Percentiles rank a stretch among this genome's conserved stretches.
phyloP scores from a whole-genome alignment of 352 stramenopile species.

The Thalassiosira exigua region DNA sequence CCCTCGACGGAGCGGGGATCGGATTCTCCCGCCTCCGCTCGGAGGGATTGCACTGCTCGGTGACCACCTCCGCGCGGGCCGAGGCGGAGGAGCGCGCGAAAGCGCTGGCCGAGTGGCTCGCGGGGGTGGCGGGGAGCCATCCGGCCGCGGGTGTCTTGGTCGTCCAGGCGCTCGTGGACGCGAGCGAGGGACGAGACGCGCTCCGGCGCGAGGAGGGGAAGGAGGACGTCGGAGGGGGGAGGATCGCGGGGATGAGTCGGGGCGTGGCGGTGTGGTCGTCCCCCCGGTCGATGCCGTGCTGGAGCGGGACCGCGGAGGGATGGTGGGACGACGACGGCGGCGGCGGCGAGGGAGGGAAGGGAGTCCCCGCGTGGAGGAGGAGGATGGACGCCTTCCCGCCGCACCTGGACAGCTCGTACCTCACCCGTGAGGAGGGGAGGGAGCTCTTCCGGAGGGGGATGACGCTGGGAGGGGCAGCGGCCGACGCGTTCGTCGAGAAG shows the following conservation, averaged over 20 bases:
- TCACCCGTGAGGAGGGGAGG: constrained; percentile 76
- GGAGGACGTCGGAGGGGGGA: not conserved
- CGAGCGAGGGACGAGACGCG: constrained; percentile 61
- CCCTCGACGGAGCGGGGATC: constrained; percentile 57
- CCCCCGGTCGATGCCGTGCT: constrained; percentile 74
- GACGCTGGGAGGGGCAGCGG: constrained; percentile 23
- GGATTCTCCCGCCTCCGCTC: constrained; percentile 74
- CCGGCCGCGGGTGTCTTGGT: constrained; percentile 76
- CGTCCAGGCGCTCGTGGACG: constrained; percentile 81
- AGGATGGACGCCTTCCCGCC: constrained; percentile 79
- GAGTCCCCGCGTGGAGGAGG: constrained; percentile 53
- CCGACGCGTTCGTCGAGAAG: constrained; percentile 58
- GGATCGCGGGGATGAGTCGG: constrained; percentile 30
- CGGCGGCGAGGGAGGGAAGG: constrained; percentile 4
- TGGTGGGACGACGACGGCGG: constrained; percentile 25
- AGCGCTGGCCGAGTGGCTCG: constrained; percentile 76
- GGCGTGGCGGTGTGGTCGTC: constrained; percentile 73
- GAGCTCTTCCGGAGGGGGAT: constrained; percentile 67
- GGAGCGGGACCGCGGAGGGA: constrained; percentile 58
- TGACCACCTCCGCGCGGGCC: constrained; percentile 69
- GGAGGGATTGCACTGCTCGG: constrained; percentile 76
- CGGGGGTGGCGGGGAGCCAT: constrained; percentile 71
- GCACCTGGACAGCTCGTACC: constrained; percentile 78
- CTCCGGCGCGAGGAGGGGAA: constrained; percentile 34
- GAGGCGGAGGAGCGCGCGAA: constrained; percentile 75